A percentile compares a stretch with the other conserved stretches of the same genome.
These are phyloP conservation scores for Pseudonitzschia delicatissima DNA, from an alignment of 108 stramenopile genomes.

Conservation along the genomic window DNA sequence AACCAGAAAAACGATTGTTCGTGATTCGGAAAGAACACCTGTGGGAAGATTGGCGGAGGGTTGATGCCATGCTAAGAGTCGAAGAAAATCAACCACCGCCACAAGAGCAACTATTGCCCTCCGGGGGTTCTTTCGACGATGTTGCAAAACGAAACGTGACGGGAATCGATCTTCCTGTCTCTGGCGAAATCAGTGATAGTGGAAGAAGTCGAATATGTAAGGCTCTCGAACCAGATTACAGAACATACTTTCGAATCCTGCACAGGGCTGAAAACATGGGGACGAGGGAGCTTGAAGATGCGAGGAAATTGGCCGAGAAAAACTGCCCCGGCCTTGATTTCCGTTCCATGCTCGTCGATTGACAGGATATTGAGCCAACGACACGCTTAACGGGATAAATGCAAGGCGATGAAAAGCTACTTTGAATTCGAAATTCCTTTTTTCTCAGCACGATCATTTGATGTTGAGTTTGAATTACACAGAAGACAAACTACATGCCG, in stretches of 20 bases:
- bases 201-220: constrained; percentile 34
- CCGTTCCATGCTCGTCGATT: too few species aligned
- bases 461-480: too few species aligned
- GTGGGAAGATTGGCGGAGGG: constrained; percentile 55
- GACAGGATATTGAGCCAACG: background rate
- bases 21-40: constrained; percentile 47
- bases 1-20: constrained; percentile 1
- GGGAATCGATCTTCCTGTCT: constrained; percentile 30
- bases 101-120: background rate
- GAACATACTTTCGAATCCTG: constrained; percentile 43
- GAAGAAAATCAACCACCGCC: background rate
- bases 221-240: constrained; percentile 46
- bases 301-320: constrained; percentile 3
- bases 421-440: too few species aligned
- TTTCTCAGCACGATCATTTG: too few species aligned
- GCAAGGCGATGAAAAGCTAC: too few species aligned
- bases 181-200: constrained; percentile 30
- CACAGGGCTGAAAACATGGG: constrained; percentile 39
- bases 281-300: constrained; percentile 24
- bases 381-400: too few species aligned
- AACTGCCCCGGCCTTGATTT: constrained; percentile 32
- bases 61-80: constrained; percentile 39
- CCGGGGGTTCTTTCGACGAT: background rate
- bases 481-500: too few species aligned
- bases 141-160: constrained; percentile 14